Evolutionary conservation across 495 filamentous ascomycete genomes (phyloP).

Genomic region (Penicillium pulvis): DNA sequence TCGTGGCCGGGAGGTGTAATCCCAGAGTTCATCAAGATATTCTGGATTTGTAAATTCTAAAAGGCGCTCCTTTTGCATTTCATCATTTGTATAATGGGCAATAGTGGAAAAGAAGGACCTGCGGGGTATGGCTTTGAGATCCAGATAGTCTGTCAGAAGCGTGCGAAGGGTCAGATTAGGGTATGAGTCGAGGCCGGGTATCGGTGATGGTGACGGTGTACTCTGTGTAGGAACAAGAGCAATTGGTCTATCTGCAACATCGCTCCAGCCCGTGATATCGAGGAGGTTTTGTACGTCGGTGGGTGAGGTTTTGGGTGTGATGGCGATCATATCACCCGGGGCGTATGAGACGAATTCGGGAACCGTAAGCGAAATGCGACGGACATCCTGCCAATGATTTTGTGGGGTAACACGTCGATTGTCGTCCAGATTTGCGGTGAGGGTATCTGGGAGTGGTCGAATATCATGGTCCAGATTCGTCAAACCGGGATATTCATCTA

Average conservation of each 20-base stretch:
- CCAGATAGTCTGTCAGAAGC: conserved; percentile 78
- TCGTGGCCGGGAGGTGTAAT: conserved; percentile 91
- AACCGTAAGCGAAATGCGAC: conserved; percentile 64
- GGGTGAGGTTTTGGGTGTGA: conserved; percentile 85
- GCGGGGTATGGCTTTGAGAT: conserved; percentile 85
- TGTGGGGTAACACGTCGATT: conserved; percentile 76
- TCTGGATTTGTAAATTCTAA: conserved; percentile 76
- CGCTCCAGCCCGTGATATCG: conserved; percentile 71
- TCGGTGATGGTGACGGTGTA: conserved; percentile 41
- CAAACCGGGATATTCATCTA: conserved; percentile 27
- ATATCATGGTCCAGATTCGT: conserved; percentile 47
- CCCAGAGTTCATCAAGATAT: conserved; percentile 86
- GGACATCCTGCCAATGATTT: conserved; percentile 92
- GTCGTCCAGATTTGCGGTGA: conserved; percentile 40
- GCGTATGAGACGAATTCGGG: conserved; percentile 45
- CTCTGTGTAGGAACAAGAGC: conserved; percentile 39
- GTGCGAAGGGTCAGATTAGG: conserved; percentile 66
- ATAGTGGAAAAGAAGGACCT: conserved; percentile 80
- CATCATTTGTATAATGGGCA: conserved; percentile 69
- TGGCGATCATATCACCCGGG: conserved; percentile 75
- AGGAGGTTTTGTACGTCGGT: conserved; percentile 76
- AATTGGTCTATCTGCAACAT: conserved; percentile 67
- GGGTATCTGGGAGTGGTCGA: conserved; percentile 55
- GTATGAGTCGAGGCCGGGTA: conserved; percentile 43
- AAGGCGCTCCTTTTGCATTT: conserved; percentile 76